Percentiles rank a stretch among this genome's conserved stretches.
Evolutionary conservation across 2,329 filamentous ascomycete species (phyloP).

Genomic region (Sarocladiaceae sp.): DNA sequence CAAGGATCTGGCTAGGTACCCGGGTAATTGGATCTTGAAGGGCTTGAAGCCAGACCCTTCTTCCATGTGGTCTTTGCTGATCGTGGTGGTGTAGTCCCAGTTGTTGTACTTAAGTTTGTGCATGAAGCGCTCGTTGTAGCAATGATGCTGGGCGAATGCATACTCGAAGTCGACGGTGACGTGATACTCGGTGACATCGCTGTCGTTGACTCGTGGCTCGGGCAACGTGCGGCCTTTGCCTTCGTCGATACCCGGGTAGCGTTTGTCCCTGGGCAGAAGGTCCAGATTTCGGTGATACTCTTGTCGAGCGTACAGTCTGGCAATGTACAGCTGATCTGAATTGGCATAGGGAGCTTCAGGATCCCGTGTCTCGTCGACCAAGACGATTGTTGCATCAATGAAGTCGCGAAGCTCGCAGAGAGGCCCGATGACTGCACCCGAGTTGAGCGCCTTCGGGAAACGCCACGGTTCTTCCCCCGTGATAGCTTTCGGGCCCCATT

Average conservation of each 20-base stretch:
- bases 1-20: slow-evolving; percentile 9
- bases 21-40: slow-evolving; percentile 18
- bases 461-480: slow-evolving; percentile 10
- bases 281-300: slow-evolving; percentile 16
- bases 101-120: slow-evolving; percentile 35
- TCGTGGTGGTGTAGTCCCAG: slow-evolving; percentile 23
- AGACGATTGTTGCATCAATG: slow-evolving; percentile 14
- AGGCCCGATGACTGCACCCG: slow-evolving; percentile 17
- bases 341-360: slow-evolving; percentile 11
- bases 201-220: background rate
- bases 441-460: slow-evolving; percentile 16
- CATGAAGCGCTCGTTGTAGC: slow-evolving; percentile 40
- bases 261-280: background rate
- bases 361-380: slow-evolving; percentile 11
- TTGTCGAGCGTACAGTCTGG: slow-evolving; percentile 16
- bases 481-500: slow-evolving; percentile 15
- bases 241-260: background rate
- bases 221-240: background rate
- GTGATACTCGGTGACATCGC: slow-evolving; percentile 13
- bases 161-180: slow-evolving; percentile 14
- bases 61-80: slow-evolving; percentile 11
- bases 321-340: slow-evolving; percentile 18
- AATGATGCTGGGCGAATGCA: slow-evolving; percentile 43
- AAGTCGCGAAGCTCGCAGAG: slow-evolving; percentile 16
- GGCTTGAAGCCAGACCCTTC: slow-evolving; percentile 11